These are phyloP conservation scores for Acrocalymma vagum DNA, from an alignment of 2,329 filamentous ascomycete species.

Conservation along the genomic window DNA sequence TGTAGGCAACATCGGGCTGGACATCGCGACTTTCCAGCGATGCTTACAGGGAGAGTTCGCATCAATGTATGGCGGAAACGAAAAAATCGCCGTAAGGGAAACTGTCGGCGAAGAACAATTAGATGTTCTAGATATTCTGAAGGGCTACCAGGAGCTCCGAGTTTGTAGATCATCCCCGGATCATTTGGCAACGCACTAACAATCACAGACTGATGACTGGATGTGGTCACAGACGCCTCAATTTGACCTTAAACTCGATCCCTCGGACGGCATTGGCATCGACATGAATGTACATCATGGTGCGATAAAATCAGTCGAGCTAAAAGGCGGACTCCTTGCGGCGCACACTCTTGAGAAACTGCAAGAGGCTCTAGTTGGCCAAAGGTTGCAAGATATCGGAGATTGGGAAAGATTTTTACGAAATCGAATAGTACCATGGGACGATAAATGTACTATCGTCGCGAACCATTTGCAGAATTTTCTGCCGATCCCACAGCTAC, in stretches of 20 bases:
- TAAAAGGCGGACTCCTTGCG: constrained; percentile 25
- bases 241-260: constrained; percentile 68
- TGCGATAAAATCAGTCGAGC: constrained; percentile 62
- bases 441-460: constrained; percentile 17
- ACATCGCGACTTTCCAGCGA: constrained; percentile 53
- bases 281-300: constrained; percentile 57
- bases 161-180: constrained; percentile 50
- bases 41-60: constrained; percentile 67
- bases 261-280: constrained; percentile 54
- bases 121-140: constrained; percentile 62
- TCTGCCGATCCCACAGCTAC: constrained; percentile 28
- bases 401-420: constrained; percentile 46
- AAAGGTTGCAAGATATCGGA: constrained; percentile 59
- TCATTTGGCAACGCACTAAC: constrained; percentile 38
- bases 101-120: constrained; percentile 64
- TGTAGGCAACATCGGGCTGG: constrained; percentile 78
- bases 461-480: constrained; percentile 29
- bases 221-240: constrained; percentile 86
- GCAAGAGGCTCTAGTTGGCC: constrained; percentile 37
- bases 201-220: constrained; percentile 70
- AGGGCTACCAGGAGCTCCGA: constrained; percentile 70
- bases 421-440: constrained; percentile 20
- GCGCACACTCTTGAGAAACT: constrained; percentile 22
- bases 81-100: constrained; percentile 48
- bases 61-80: constrained; percentile 66